These are phyloP conservation scores for Pseudopyricularia javanii DNA, from an alignment of 2,329 filamentous ascomycete species.

Conservation along the genomic window DNA sequence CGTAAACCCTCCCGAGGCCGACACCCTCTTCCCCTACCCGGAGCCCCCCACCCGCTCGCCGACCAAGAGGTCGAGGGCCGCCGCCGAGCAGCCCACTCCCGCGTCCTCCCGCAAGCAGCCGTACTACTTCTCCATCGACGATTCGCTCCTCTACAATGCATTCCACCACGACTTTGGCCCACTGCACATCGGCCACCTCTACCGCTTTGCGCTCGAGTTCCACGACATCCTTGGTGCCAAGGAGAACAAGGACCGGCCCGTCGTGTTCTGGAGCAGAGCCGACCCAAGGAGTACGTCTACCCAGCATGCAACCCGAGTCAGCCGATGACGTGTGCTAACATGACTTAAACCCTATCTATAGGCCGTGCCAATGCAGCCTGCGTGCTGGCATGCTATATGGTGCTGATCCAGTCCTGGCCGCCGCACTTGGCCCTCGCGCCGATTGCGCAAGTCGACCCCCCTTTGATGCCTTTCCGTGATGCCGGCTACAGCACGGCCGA, in stretches of 20 bases:
- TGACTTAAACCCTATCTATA: slow-evolving; percentile 18
- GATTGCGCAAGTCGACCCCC: slow-evolving; percentile 91
- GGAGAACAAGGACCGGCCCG: slow-evolving; percentile 76
- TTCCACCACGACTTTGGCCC: slow-evolving; percentile 98
- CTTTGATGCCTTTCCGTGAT: slow-evolving; percentile 97
- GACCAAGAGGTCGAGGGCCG: slow-evolving; percentile 62
- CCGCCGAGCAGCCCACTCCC: slow-evolving; percentile 36
- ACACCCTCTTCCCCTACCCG: slow-evolving; percentile 79
- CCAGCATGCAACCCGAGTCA: not conserved
- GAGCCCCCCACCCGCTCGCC: slow-evolving; percentile 47
- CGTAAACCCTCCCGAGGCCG: slow-evolving; percentile 63
- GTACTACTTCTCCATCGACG: slow-evolving; percentile 92
- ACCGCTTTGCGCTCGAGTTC: slow-evolving; percentile 90
- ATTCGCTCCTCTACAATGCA: slow-evolving; percentile 87
- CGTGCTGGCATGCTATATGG: slow-evolving; percentile 96
- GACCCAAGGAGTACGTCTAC: slow-evolving; percentile 69
- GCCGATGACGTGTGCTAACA: not conserved
- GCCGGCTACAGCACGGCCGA: slow-evolving; percentile 98
- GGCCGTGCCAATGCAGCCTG: slow-evolving; percentile 89
- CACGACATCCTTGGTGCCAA: slow-evolving; percentile 90
- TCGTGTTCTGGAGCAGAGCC: slow-evolving; percentile 92
- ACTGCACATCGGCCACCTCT: slow-evolving; percentile 90
- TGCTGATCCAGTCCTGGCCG: slow-evolving; percentile 94
- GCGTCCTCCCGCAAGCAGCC: slow-evolving; percentile 50
- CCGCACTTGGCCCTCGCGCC: slow-evolving; percentile 90